A percentile compares a stretch with the other conserved stretches of the same genome.
Conservation (phyloP, 192 early-diverging fungal genomes). For the Coemansia umbellata region DNA sequence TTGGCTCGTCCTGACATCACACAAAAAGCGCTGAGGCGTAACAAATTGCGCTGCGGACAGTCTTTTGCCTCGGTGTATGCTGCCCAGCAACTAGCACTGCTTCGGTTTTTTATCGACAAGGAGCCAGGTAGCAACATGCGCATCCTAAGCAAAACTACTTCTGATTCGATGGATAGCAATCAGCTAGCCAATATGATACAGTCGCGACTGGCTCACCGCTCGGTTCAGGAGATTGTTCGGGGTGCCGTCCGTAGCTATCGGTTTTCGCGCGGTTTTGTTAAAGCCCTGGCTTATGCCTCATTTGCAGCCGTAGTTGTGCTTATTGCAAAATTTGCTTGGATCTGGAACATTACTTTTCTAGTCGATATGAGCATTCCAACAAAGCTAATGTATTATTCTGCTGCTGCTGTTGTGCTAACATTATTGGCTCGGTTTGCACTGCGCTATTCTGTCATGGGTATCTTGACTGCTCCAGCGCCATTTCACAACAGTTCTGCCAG, state of each 20-base stretch:
- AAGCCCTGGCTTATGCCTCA: constrained; percentile 17
- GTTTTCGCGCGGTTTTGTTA: constrained; percentile 6
- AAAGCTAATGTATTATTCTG: not conserved
- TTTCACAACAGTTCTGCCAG: no score
- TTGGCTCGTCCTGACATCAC: constrained; percentile 41
- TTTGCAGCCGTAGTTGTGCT: constrained; percentile 6
- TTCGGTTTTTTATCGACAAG: constrained; percentile 8
- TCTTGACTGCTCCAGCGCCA: constrained; percentile 12
- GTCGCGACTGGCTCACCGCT: not conserved
- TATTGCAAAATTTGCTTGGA: not conserved
- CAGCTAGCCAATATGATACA: not conserved
- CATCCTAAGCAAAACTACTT: constrained; percentile 4
- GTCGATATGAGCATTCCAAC: not conserved
- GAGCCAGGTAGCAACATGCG: not conserved
- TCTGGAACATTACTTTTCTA: not conserved
- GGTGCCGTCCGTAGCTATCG: constrained; percentile 16
- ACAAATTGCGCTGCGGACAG: constrained; percentile 14
- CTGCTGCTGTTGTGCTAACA: not conserved
- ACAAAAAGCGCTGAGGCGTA: constrained; percentile 14
- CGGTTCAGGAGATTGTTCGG: constrained; percentile 11
- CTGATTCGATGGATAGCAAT: not conserved
- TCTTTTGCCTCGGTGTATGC: constrained; percentile 10
- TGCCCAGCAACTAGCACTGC: constrained; percentile 29
- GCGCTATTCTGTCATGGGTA: constrained; percentile 28
- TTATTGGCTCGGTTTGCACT: constrained; percentile 9